A percentile compares a stretch with the other conserved stretches of the same genome.
These are phyloP conservation scores for Rhodotorula babjevae DNA, from an alignment of 768 basidiomycete genomes.

Conservation along the genomic window DNA sequence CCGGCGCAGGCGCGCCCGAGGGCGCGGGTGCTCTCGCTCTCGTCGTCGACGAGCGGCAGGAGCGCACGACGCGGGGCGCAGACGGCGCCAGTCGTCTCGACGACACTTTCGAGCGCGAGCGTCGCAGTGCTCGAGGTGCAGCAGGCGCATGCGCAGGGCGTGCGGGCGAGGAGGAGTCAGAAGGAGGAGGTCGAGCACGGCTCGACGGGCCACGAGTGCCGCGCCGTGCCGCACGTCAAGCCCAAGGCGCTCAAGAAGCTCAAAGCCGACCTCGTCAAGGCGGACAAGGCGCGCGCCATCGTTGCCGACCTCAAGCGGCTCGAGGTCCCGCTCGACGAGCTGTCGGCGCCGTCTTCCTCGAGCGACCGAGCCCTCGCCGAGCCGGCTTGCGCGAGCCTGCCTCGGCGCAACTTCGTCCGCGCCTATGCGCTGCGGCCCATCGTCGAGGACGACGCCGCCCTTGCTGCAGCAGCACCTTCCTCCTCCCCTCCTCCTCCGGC, in stretches of 20 bases:
- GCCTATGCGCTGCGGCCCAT: slow-evolving; percentile 1
- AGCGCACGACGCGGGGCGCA: too few species aligned
- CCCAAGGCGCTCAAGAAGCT: slow-evolving; percentile 28
- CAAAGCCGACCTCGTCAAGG: slow-evolving; percentile 15
- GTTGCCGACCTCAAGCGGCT: slow-evolving; percentile 24
- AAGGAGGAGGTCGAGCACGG: too few species aligned
- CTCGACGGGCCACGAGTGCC: neutral
- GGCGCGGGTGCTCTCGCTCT: neutral
- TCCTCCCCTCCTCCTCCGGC: neutral
- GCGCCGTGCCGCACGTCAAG: slow-evolving; percentile 3
- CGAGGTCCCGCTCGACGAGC: neutral
- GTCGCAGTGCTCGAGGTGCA: too few species aligned
- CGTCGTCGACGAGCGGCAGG: too few species aligned
- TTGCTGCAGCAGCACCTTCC: neutral
- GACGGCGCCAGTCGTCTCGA: too few species aligned
- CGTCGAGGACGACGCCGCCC: neutral
- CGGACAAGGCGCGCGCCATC: slow-evolving; percentile 21
- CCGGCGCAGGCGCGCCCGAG: neutral
- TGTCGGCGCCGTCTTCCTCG: neutral
- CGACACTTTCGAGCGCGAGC: too few species aligned
- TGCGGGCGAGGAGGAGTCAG: neutral
- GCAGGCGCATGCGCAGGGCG: neutral
- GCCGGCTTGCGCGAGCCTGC: too few species aligned
- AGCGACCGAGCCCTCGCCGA: too few species aligned
- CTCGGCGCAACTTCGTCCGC: neutral